phyloP scores from a whole-genome alignment of 306 rosid species.

The Casuarina glauca region DNA sequence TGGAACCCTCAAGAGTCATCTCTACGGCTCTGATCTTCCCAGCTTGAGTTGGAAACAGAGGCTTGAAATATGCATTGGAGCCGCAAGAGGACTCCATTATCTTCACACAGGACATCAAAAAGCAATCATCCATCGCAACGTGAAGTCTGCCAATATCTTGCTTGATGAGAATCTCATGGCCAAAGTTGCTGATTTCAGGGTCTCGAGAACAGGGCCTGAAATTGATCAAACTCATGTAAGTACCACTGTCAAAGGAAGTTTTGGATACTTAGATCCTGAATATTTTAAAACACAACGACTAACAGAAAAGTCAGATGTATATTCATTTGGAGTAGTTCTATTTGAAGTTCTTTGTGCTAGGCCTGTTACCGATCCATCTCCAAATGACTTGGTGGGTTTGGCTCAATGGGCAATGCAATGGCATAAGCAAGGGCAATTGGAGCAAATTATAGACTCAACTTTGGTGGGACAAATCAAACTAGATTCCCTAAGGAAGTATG shows the following conservation, averaged over 20 bases:
- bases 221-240: constrained; percentile 88
- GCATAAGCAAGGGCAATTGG: constrained; percentile 80
- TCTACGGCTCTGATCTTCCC: constrained; percentile 70
- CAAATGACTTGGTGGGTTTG: constrained; percentile 81
- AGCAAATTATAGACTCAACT: constrained; percentile 64
- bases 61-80: constrained; percentile 85
- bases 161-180: constrained; percentile 94
- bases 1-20: constrained; percentile 85
- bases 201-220: constrained; percentile 84
- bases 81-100: constrained; percentile 94
- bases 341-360: constrained; percentile 87
- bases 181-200: constrained; percentile 88
- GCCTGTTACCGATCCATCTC: constrained; percentile 86
- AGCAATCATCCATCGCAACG: constrained; percentile 91
- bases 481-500: constrained; percentile 82
- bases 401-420: constrained; percentile 99
- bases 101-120: constrained; percentile 90
- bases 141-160: constrained; percentile 84
- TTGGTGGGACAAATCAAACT: constrained; percentile 67
- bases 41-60: constrained; percentile 85
- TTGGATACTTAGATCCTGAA: constrained; percentile 91
- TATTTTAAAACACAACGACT: constrained; percentile 87
- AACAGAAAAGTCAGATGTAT: constrained; percentile 86
- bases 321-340: constrained; percentile 89
- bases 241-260: constrained; percentile 88